These are phyloP conservation scores for Starmerella sp. DNA, from an alignment of 805 yeast genomes.

Conservation along the genomic window DNA sequence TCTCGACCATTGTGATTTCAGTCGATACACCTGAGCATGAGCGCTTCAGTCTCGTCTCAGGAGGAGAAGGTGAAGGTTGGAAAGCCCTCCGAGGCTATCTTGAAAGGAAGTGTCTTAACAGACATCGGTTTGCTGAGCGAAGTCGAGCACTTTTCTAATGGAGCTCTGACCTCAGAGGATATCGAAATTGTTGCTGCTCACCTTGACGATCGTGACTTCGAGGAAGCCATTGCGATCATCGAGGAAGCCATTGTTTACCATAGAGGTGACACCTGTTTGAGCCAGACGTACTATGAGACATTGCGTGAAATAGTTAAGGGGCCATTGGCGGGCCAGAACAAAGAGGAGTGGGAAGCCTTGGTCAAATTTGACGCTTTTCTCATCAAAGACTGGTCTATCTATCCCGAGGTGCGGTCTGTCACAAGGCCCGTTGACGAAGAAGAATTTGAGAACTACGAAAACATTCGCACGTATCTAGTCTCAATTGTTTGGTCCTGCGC, in stretches of 20 bases:
- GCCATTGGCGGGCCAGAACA: not conserved
- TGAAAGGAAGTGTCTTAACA: not conserved
- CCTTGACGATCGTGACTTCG: slow-evolving; percentile 24
- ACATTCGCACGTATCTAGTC: slow-evolving; percentile 41
- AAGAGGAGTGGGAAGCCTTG: slow-evolving; percentile 20
- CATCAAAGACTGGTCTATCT: slow-evolving; percentile 39
- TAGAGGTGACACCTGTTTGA: slow-evolving; percentile 39
- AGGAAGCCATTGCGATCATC: slow-evolving; percentile 35
- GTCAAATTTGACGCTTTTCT: slow-evolving; percentile 36
- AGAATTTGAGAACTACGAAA: slow-evolving; percentile 30
- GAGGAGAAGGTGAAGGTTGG: not conserved
- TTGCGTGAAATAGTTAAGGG: slow-evolving; percentile 25
- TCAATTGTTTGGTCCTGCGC: slow-evolving; percentile 42
- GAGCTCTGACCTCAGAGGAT: slow-evolving; percentile 10
- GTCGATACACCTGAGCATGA: not conserved
- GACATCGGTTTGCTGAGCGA: slow-evolving; percentile 2
- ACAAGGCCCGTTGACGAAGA: slow-evolving; percentile 42
- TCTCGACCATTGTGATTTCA: no score
- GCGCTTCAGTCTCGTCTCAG: not conserved
- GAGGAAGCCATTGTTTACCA: slow-evolving; percentile 35
- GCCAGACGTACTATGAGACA: slow-evolving; percentile 31
- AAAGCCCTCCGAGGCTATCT: not conserved
- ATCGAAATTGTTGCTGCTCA: slow-evolving; percentile 14
- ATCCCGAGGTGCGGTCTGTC: slow-evolving; percentile 51
- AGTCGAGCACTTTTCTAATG: slow-evolving; percentile 8